phyloP scores from a whole-genome alignment of 2,329 filamentous ascomycete genomes.

The Calonectria pseudoturangicola region DNA sequence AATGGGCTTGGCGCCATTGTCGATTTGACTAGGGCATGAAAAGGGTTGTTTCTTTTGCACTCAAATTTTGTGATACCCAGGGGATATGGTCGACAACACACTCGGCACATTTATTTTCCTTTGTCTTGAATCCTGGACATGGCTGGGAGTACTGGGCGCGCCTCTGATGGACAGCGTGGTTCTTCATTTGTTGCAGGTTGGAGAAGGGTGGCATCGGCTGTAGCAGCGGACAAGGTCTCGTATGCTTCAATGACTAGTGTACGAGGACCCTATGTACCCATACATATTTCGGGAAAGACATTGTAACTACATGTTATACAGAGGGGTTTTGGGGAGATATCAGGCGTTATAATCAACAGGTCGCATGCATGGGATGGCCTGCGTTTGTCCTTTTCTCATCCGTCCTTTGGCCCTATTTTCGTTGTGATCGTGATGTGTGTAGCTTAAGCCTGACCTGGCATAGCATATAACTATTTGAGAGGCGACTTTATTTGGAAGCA shows the following conservation, averaged over 20 bases:
- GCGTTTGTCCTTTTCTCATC: constrained; percentile 39
- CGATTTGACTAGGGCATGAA: constrained; percentile 50
- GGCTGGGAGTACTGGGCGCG: constrained; percentile 44
- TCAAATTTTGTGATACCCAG: constrained; percentile 64
- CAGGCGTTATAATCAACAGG: constrained; percentile 47
- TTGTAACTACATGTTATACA: constrained; percentile 52
- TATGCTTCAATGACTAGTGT: constrained; percentile 49
- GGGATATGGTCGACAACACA: constrained; percentile 53
- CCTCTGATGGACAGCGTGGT: constrained; percentile 36
- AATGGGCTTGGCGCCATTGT: constrained; percentile 34
- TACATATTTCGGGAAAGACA: constrained; percentile 47
- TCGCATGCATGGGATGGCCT: constrained; percentile 45
- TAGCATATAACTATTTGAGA: not conserved
- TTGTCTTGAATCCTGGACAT: constrained; percentile 48
- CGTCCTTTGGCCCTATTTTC: constrained; percentile 18
- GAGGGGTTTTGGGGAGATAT: constrained; percentile 34
- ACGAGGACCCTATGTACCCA: constrained; percentile 49
- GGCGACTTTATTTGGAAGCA: constrained; percentile 57
- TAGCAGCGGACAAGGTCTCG: constrained; percentile 40
- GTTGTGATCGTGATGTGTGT: constrained; percentile 14
- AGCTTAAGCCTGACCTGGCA: not conserved
- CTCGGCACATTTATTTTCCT: constrained; percentile 48
- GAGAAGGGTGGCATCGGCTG: constrained; percentile 44
- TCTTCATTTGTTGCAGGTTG: constrained; percentile 42
- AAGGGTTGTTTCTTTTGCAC: constrained; percentile 54